Evolutionary conservation across 257 asterid species (phyloP), one percentile per base, ranked within the genome.

Genomic region (Solanum peruvianum): DNA sequence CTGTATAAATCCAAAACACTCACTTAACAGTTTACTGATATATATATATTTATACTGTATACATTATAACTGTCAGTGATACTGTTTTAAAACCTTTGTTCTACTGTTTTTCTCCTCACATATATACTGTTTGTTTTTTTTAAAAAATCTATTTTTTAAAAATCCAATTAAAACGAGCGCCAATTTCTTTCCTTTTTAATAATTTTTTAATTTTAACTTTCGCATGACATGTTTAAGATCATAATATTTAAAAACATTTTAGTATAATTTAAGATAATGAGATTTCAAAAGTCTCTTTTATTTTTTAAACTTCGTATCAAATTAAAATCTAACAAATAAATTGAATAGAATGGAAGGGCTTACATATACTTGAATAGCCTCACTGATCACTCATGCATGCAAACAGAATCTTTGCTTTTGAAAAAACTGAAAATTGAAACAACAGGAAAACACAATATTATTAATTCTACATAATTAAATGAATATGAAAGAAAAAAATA

Each of bases 151-250:
- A 20, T 20, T 58, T 52, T 15, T 56, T 56, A 20, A 7, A 6
- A 56, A 20, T 56, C 1, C 2, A 20, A 18, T 56, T 0, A 20
- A 20, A 56, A 20, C 1, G 11, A 20, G 21, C 0, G 1, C 5
- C 0, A 7, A 18, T 56, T 4, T 56, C 11, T 56, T 56, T 56
- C 2, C 64, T 18, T 56, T 56, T 56, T 7, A 20, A 1, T 0
- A 2, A 56, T 18, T 56, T 7, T 20, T 7, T 7, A 0, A 7
- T 56, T 56, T 0, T 0, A 20, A 0, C 7, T 56, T 56, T 0
- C 0, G 3, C n/a, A 18, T 18, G 0, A 56, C 4, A 56, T 56
- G 25, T 20, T 7, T 56, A 20, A 56, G 2, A 56, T 0, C 5
- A 56, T 0, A 44, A 44, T 1, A 44, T 42, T 44, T 44, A 47